Percentiles rank a stretch among this genome's conserved stretches.
Conservation (phyloP, 768 basidiomycete genomes). For the Macrolepiota albuminosa region DNA sequence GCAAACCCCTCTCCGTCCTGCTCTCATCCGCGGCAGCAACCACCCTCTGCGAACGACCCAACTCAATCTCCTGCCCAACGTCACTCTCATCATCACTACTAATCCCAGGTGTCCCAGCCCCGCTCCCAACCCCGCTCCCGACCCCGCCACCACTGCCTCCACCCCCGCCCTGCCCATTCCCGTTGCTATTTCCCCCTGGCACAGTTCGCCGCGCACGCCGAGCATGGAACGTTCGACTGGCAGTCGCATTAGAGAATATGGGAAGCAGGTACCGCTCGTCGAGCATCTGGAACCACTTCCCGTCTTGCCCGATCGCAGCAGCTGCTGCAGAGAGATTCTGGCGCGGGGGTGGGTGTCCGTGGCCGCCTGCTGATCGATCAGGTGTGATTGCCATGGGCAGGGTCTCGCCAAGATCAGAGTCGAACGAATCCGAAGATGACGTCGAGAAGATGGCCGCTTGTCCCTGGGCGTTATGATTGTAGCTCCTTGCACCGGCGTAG, state of each 20-base stretch:
- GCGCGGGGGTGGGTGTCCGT: conserved; percentile 9
- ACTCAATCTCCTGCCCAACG: conserved; percentile 37
- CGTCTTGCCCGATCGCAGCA: conserved; percentile 53
- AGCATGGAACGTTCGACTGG: conserved; percentile 82
- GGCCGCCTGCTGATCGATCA: conserved; percentile 18
- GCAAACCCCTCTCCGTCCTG: conserved; percentile 56
- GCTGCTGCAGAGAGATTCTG: conserved; percentile 14
- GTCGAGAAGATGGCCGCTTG: conserved; percentile 50
- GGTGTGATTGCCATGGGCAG: conserved; percentile 66
- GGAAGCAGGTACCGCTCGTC: conserved; percentile 94
- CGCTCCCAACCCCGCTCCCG: conserved; percentile 19
- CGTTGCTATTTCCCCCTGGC: conserved; percentile 22
- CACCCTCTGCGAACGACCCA: conserved; percentile 24
- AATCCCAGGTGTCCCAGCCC: conserved; percentile 27
- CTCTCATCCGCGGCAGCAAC: conserved; percentile 38
- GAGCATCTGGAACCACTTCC: conserved; percentile 93
- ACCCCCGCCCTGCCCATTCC: conserved; percentile 27
- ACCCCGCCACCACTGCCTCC: neutral
- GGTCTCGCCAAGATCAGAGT: conserved; percentile 73
- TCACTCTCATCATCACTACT: conserved; percentile 39
- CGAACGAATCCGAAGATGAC: conserved; percentile 70
- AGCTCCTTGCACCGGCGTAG: conserved; percentile 41
- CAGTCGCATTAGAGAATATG: conserved; percentile 88
- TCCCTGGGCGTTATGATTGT: conserved; percentile 54
- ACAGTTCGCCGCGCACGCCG: conserved; percentile 50